A percentile compares a stretch with the other conserved stretches of the same genome.
phyloP scores from a whole-genome alignment of 805 yeast species.

The Metschnikowia kofuensis region DNA sequence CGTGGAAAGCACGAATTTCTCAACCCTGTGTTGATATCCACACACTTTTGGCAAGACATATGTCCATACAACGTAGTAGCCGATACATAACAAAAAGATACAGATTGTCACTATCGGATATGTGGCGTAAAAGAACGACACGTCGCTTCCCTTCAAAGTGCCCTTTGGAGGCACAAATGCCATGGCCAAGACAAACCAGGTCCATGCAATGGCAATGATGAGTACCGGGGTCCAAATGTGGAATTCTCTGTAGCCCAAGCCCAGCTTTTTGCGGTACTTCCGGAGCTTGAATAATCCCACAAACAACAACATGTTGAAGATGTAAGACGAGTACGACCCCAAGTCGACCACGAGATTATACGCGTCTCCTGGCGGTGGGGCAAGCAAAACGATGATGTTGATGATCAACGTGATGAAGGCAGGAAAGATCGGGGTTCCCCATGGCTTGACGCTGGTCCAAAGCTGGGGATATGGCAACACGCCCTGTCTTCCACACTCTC shows the following conservation, averaged over 20 bases:
- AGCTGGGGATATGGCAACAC: slow-evolving; percentile 27
- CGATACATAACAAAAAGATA: slow-evolving; percentile 27
- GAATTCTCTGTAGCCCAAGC: slow-evolving; percentile 17
- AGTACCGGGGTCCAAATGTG: slow-evolving; percentile 26
- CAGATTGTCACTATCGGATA: slow-evolving; percentile 40
- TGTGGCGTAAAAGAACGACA: slow-evolving; percentile 41
- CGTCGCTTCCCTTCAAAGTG: slow-evolving; percentile 39
- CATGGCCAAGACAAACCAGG: slow-evolving; percentile 38
- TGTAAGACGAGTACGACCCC: slow-evolving; percentile 28
- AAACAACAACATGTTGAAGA: slow-evolving; percentile 26
- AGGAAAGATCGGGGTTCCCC: slow-evolving; percentile 30
- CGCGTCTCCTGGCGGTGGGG: slow-evolving; percentile 37
- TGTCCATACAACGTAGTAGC: slow-evolving; percentile 38
- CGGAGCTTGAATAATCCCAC: slow-evolving; percentile 28
- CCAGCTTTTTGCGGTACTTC: slow-evolving; percentile 26
- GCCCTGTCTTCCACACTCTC: slow-evolving; percentile 36
- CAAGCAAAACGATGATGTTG: slow-evolving; percentile 26
- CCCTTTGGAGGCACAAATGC: slow-evolving; percentile 44
- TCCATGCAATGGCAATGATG: slow-evolving; percentile 29
- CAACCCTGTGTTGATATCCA: slow-evolving; percentile 30
- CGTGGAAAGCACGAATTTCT: slow-evolving; percentile 28
- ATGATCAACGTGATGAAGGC: slow-evolving; percentile 23
- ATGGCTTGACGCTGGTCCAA: slow-evolving; percentile 32
- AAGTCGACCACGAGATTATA: slow-evolving; percentile 31
- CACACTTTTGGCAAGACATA: slow-evolving; percentile 31